These are phyloP conservation scores for Fomitopsis pinicola DNA, from an alignment of 1,284 basidiomycete genomes.

Conservation along the genomic window DNA sequence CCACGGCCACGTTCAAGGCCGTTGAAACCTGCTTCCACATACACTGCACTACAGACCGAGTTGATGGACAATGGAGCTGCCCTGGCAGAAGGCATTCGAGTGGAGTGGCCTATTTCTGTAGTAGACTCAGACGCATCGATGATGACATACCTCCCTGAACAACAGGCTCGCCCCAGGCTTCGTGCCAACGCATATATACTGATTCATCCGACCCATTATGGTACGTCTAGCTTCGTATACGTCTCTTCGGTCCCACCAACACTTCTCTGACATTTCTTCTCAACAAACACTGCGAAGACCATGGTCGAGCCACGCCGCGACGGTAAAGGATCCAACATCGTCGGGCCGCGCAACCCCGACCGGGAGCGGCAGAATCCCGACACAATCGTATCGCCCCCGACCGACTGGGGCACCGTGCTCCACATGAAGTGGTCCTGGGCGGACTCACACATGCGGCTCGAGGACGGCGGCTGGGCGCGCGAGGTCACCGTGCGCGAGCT, in stretches of 20 bases:
- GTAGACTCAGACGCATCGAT: background rate
- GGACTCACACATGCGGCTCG: constrained; percentile 60
- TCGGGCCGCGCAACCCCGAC: constrained; percentile 50
- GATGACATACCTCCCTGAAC: background rate
- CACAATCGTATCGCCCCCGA: constrained; percentile 53
- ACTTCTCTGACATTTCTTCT: background rate
- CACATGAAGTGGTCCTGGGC: constrained; percentile 68
- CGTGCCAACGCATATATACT: no score
- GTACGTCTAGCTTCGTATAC: no score
- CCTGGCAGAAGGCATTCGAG: background rate
- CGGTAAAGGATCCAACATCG: constrained; percentile 41
- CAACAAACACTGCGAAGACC: background rate
- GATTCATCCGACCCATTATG: no score
- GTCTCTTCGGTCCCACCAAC: background rate
- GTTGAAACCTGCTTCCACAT: no score
- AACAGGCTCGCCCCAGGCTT: background rate
- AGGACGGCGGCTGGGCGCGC: constrained; percentile 64
- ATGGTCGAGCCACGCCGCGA: constrained; percentile 28
- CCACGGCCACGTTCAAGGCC: no score
- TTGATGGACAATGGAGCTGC: background rate
- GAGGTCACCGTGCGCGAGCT: constrained; percentile 7
- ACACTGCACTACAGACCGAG: background rate
- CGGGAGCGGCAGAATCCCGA: constrained; percentile 56
- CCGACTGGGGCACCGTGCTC: constrained; percentile 57
- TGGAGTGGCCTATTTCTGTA: background rate